Percentiles rank a stretch among this genome's conserved stretches.
Evolutionary conservation across 768 basidiomycete species (phyloP).

Genomic region (Leccinum boreale): DNA sequence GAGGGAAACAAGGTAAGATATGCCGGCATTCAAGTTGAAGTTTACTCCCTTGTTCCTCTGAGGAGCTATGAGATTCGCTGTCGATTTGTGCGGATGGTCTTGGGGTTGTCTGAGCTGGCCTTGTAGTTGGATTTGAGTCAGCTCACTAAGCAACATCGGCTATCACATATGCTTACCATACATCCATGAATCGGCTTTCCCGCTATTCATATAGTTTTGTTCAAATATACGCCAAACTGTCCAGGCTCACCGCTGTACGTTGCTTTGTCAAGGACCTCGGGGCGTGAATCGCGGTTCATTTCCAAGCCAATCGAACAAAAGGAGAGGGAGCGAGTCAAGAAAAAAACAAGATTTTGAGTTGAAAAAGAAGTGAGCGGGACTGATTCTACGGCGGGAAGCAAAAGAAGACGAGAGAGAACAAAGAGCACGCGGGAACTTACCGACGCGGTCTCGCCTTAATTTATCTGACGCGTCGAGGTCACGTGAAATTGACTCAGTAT

Average conservation of each 20-base stretch:
- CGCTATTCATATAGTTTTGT: neutral
- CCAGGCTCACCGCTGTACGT: conserved; percentile 29
- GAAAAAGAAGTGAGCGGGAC: conserved; percentile 12
- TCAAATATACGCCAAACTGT: neutral
- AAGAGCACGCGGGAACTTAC: conserved; percentile 26
- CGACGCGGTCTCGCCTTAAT: conserved; percentile 10
- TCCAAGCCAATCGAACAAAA: conserved; percentile 9
- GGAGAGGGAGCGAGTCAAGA: conserved; percentile 15
- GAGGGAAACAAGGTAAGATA: conserved; percentile 8
- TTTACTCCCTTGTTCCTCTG: conserved; percentile 14
- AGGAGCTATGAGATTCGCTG: neutral
- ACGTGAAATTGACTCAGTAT: conserved; percentile 21
- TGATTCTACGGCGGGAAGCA: conserved; percentile 26
- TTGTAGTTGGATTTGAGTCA: conserved; percentile 5
- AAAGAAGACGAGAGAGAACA: conserved; percentile 26
- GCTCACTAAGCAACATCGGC: neutral
- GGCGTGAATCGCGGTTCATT: conserved; percentile 32
- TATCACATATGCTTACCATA: conserved; percentile 9
- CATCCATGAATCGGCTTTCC: conserved; percentile 3
- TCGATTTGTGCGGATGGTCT: conserved; percentile 1
- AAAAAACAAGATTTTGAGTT: neutral
- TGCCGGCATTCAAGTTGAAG: no score
- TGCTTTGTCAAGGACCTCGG: conserved; percentile 44
- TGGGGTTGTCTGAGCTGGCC: conserved; percentile 12
- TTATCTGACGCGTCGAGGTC: conserved; percentile 29